Conservation (phyloP, 164 flowering plant species). For the Stephania yunnanensis region DNA sequence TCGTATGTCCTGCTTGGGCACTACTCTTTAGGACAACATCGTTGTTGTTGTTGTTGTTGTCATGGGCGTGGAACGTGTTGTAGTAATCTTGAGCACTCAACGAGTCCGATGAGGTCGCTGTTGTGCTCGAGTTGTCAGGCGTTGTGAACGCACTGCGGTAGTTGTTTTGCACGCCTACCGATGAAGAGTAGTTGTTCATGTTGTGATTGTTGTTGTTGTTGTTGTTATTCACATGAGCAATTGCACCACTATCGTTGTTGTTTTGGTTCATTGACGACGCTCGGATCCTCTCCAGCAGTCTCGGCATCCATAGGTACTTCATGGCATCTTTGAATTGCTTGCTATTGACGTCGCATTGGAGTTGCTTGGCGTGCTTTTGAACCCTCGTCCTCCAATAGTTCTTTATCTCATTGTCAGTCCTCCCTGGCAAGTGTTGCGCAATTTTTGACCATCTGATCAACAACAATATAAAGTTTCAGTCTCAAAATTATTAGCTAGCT, state of each 20-base stretch:
- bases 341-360: conserved; percentile 69
- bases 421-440: conserved; percentile 27
- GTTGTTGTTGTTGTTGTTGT: not conserved
- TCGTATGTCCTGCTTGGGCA: conserved; percentile 13
- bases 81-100: conserved; percentile 17
- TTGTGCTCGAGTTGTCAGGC: conserved; percentile 19
- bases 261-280: conserved; percentile 22
- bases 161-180: too few species aligned
- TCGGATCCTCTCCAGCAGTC: conserved; percentile 45
- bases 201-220: not conserved
- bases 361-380: conserved; percentile 72
- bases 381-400: conserved; percentile 57
- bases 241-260: too few species aligned
- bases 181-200: too few species aligned
- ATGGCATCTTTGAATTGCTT: conserved; percentile 65
- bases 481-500: too few species aligned
- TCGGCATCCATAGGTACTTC: conserved; percentile 56
- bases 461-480: too few species aligned
- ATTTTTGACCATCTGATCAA: conserved; percentile 27
- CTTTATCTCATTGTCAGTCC: conserved; percentile 34
- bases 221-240: not conserved
- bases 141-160: conserved; percentile 2
- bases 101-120: conserved; percentile 19
- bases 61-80: not conserved
- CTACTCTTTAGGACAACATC: not conserved